Conservation (phyloP, 768 basidiomycete genomes). For the Suillus subalutaceus region DNA sequence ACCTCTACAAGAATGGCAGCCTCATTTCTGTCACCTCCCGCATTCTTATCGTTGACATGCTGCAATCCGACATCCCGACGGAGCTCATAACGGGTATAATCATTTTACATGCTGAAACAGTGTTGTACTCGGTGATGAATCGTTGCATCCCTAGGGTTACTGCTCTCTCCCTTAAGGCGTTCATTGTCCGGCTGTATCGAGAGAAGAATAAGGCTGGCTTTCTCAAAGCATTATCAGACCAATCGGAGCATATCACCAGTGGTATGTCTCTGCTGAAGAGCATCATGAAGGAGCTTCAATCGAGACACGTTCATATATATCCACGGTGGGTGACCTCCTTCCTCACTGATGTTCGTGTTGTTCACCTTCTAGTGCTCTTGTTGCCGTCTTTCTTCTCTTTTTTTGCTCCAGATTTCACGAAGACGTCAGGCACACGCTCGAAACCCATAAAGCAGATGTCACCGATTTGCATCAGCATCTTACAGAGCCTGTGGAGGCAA, state of each 20-base stretch:
- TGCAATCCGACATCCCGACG: conserved; percentile 83
- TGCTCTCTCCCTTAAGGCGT: conserved; percentile 83
- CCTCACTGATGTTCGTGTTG: not conserved
- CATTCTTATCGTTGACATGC: conserved; percentile 93
- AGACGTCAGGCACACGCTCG: conserved; percentile 79
- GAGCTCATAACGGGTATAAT: conserved; percentile 88
- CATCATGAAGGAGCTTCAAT: conserved; percentile 93
- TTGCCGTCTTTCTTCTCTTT: not conserved
- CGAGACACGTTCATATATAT: conserved; percentile 86
- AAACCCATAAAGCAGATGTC: conserved; percentile 85
- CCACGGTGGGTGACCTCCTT: conserved; percentile 64
- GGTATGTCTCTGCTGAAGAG: conserved; percentile 90
- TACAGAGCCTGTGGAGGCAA: conserved; percentile 84
- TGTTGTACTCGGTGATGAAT: not conserved
- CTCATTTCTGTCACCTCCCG: conserved; percentile 91
- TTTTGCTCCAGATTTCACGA: conserved; percentile 75
- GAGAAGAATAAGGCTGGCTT: conserved; percentile 91
- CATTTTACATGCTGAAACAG: conserved; percentile 88
- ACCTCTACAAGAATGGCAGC: conserved; percentile 85
- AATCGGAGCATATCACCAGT: conserved; percentile 92
- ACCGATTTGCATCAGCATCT: conserved; percentile 87
- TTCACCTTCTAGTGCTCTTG: not conserved
- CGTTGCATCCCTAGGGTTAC: conserved; percentile 61
- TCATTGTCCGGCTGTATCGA: conserved; percentile 88
- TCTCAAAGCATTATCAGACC: conserved; percentile 95